Evolutionary conservation across 805 yeast species (phyloP), one percentile per base, ranked within the genome.

Genomic region (Metschnikowia colocasiae): DNA sequence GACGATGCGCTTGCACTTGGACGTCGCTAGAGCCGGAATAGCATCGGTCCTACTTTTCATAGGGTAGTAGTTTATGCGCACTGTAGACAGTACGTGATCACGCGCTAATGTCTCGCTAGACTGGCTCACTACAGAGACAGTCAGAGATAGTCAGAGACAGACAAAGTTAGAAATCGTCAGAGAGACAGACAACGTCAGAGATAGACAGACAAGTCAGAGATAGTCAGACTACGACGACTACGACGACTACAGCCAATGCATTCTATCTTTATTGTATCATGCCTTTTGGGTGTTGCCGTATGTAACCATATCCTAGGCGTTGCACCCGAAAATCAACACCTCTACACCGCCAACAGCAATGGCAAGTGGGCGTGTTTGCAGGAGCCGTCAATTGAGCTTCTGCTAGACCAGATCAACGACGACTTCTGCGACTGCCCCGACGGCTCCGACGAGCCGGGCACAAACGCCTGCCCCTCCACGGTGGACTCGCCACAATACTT

Each of bases 371-470:
- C 71, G 5, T 92, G 98, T 68, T 63, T 92, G 31, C 58, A 66
- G 27, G 76, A 86, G 58, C 84, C 94, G 0, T 76, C 79, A n/a
- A 79, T 89, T 4, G 71, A 70, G 18, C 65, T 92, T 16, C 72
- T 82, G 34, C 71, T 72, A 43, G 69, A 69, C 31, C 86, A 82
- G 59, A 76, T 92, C 56, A 92, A 92, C 62, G 97, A 94, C 64
- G 85, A 90, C 57, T 84, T 76, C 60, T 92, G 98, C 67, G 98
- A 94, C 60, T 92, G 98, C 69, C 97, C 97, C 0, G 99, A 94
- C 67, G 98, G 98, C 0, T 82, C 91, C 4, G 99, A 94, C 68
- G 98, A 94, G 64, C 97, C 97, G 0, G 97, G 97, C 0, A 92
- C 98, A 0, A 71, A 84, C 33, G 97, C 97, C 0, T 92, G 98